Evolutionary conservation across 2,329 filamentous ascomycete species (phyloP).

Genomic region (Neonectria neomacrospora): DNA sequence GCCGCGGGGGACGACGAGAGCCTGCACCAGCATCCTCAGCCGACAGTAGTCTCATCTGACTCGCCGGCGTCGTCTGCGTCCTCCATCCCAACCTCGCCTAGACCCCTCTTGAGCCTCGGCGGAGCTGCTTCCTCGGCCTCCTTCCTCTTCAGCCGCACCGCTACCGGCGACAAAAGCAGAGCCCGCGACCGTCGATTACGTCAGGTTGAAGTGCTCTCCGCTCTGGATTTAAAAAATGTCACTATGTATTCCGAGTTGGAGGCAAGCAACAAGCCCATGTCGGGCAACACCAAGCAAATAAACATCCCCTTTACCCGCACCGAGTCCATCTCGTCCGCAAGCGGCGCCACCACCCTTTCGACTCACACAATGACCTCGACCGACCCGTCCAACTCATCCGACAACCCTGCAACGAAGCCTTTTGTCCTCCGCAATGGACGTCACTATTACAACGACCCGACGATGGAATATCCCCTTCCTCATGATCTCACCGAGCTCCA

Average conservation of each 20-base stretch:
- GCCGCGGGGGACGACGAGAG: slow-evolving; percentile 40
- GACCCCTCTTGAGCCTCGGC: slow-evolving; percentile 29
- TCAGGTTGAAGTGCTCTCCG: slow-evolving; percentile 34
- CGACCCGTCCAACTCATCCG: slow-evolving; percentile 58
- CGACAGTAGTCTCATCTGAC: slow-evolving; percentile 39
- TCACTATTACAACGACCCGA: slow-evolving; percentile 80
- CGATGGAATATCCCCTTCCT: slow-evolving; percentile 83
- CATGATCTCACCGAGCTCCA: slow-evolving; percentile 89
- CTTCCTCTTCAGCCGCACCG: slow-evolving; percentile 39
- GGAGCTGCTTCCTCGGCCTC: slow-evolving; percentile 27
- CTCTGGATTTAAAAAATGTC: slow-evolving; percentile 51
- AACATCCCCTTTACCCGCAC: slow-evolving; percentile 52
- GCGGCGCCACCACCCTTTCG: slow-evolving; percentile 56
- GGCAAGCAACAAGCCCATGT: slow-evolving; percentile 45
- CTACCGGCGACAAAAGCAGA: slow-evolving; percentile 31
- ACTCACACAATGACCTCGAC: slow-evolving; percentile 60
- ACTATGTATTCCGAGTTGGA: slow-evolving; percentile 49
- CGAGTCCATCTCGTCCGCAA: slow-evolving; percentile 60
- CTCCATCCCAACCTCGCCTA: slow-evolving; percentile 32
- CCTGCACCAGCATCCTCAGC: slow-evolving; percentile 34
- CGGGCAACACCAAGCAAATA: slow-evolving; percentile 48
- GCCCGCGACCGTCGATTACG: slow-evolving; percentile 39
- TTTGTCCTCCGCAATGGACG: slow-evolving; percentile 82
- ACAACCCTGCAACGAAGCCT: slow-evolving; percentile 59
- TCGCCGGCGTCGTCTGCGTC: slow-evolving; percentile 33